These are phyloP conservation scores for Trifolium fragiferum DNA, from an alignment of 306 rosid genomes.

Conservation along the genomic window DNA sequence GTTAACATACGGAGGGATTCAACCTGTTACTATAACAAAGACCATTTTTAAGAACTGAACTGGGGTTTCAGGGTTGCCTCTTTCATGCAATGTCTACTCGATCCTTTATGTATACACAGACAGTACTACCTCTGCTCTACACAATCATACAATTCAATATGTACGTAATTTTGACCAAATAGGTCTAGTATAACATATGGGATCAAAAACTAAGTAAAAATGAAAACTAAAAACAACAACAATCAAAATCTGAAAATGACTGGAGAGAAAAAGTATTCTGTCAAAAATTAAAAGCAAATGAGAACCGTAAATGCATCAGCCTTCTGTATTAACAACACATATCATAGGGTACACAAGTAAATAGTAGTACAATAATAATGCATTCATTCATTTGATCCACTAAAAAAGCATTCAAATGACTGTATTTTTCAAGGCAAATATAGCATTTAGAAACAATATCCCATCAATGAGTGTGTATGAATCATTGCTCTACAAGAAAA, in stretches of 20 bases:
- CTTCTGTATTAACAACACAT: neutral
- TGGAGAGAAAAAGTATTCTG: neutral
- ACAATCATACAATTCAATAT: conserved; percentile 37
- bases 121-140: conserved; percentile 28
- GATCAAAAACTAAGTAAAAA: neutral
- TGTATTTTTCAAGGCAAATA: neutral
- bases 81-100: conserved; percentile 40
- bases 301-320: neutral
- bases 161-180: conserved; percentile 25
- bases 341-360: neutral
- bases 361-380: neutral
- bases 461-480: neutral
- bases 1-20: conserved; percentile 13
- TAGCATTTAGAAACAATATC: conserved; percentile 9
- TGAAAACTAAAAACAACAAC: neutral
- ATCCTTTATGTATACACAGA: conserved; percentile 36
- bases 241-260: conserved; percentile 13
- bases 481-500: conserved; percentile 30
- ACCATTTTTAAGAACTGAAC: conserved; percentile 47
- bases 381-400: conserved; percentile 2
- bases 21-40: conserved; percentile 29
- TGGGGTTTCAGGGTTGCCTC: conserved; percentile 48
- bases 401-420: neutral
- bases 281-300: conserved; percentile 10
- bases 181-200: conserved; percentile 1